Base-by-base conservation (phyloP, 2,329 filamentous ascomycete species). In the Piedraia hortae region DNA sequence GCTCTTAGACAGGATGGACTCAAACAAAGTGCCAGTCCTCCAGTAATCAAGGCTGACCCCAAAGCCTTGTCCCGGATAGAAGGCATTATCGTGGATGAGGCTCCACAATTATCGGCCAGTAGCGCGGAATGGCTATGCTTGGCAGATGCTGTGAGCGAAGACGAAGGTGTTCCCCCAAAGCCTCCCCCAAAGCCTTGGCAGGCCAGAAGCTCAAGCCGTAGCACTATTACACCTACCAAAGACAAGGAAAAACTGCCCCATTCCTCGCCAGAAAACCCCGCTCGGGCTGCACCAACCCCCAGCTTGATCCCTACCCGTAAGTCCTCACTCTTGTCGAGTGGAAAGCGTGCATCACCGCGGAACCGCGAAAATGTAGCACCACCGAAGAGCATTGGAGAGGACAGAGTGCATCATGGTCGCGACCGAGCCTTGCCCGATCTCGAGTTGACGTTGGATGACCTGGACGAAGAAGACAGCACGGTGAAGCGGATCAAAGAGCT, bases 401-500 rank as follows among this genome's bases (percentile, higher is more conserved):
- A n/a, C n/a, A n/a, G n/a, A n/a, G n/a, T n/a, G n/a, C n/a, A n/a
- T n/a, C n/a, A n/a, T n/a, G n/a, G n/a, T n/a, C n/a, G n/a, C n/a
- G n/a, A n/a, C n/a, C n/a, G n/a, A n/a, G n/a, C n/a, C n/a, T n/a
- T n/a, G n/a, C 34, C 34, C 8, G 38, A 43, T 19, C 29, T 36
- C 5, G 41, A 41, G 24, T 34, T 34, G 27, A 34, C 39, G 32
- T 32, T 34, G 34, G 38, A 35, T 10, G 42, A 43, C 21, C 29
- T 45, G 19, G 42, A 39, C 10, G 41, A 48, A 22, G 38, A 45
- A 19, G 42, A 46, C 21, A 56, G 61, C 13, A 59, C 60, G 18
- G 60, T 65, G 4, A 57, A 54, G 16, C 53, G 53, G 24, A 66
- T 66, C 22, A 51, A 53, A 33, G 50, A 66, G 32, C 37, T 66